Conservation (phyloP, 768 basidiomycete genomes). For the Coprinopsis cinerea region DNA sequence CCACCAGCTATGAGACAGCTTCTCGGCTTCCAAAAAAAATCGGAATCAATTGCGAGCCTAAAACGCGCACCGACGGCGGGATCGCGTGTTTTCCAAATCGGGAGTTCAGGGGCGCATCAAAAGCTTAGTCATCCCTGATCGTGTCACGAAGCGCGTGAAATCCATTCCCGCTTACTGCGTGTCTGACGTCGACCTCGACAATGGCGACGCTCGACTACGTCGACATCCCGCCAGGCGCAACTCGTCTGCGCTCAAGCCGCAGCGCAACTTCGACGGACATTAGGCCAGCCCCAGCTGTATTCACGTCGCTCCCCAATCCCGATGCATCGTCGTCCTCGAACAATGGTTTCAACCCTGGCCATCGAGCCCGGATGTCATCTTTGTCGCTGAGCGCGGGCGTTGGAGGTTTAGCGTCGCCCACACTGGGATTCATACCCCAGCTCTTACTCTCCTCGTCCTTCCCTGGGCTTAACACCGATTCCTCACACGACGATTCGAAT, state of each 20-base stretch:
- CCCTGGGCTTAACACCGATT: constrained; percentile 17
- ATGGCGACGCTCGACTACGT: constrained; percentile 50
- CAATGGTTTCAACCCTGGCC: constrained; percentile 9
- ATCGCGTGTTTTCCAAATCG: too few species aligned
- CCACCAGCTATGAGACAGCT: too few species aligned
- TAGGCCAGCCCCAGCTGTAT: constrained; percentile 34
- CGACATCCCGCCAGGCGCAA: constrained; percentile 36
- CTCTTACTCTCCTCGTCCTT: constrained; percentile 29
- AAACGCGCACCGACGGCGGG: too few species aligned
- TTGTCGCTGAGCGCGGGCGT: constrained; percentile 15
- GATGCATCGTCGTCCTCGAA: constrained; percentile 19
- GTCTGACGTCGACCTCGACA: too few species aligned
- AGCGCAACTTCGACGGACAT: constrained; percentile 19
- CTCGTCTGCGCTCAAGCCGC: constrained; percentile 31
- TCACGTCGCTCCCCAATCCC: constrained; percentile 38
- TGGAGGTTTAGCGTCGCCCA: constrained; percentile 22
- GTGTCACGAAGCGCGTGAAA: too few species aligned
- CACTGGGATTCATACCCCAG: constrained; percentile 31
- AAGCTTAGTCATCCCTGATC: too few species aligned
- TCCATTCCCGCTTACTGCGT: too few species aligned
- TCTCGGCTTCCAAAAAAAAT: too few species aligned
- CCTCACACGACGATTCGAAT: too few species aligned
- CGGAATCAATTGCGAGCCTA: too few species aligned
- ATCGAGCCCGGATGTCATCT: constrained; percentile 12
- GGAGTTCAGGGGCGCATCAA: too few species aligned